A percentile compares a stretch with the other conserved stretches of the same genome.
phyloP scores from a whole-genome alignment of 2,329 filamentous ascomycete genomes.

The Lasiodiplodia theobromae region DNA sequence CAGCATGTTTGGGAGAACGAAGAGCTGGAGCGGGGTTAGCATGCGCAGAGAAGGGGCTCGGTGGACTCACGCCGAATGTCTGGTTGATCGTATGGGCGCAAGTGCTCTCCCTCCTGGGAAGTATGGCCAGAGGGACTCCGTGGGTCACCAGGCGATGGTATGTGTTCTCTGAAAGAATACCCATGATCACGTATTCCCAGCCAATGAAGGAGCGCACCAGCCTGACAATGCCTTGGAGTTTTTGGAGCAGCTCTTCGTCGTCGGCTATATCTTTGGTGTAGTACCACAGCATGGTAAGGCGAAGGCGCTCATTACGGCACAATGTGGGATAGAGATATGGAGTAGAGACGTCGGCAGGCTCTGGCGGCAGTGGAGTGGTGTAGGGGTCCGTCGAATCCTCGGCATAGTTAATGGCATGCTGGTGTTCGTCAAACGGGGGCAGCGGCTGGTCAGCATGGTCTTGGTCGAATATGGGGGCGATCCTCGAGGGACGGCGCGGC shows the following conservation, averaged over 20 bases:
- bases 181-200: slow-evolving; percentile 56
- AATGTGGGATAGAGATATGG: slow-evolving; percentile 46
- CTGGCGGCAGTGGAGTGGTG: slow-evolving; percentile 33
- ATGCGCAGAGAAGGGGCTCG: not conserved
- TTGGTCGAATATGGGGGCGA: slow-evolving; percentile 31
- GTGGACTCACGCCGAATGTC: slow-evolving; percentile 39
- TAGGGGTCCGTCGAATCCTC: not conserved
- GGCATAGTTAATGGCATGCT: slow-evolving; percentile 17
- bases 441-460: slow-evolving; percentile 20
- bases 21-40: slow-evolving; percentile 40
- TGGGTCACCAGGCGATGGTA: slow-evolving; percentile 54
- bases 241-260: slow-evolving; percentile 51
- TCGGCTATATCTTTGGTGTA: slow-evolving; percentile 51
- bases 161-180: slow-evolving; percentile 52
- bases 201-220: slow-evolving; percentile 52
- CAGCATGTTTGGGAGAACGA: slow-evolving; percentile 51
- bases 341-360: slow-evolving; percentile 35
- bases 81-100: slow-evolving; percentile 55
- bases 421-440: slow-evolving; percentile 20
- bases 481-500: slow-evolving; percentile 20
- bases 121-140: slow-evolving; percentile 50
- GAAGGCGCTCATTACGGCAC: slow-evolving; percentile 46
- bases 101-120: slow-evolving; percentile 55
- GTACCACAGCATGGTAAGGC: slow-evolving; percentile 54
- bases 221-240: slow-evolving; percentile 52